Conservation (phyloP, 257 asterid genomes). For the Jacaranda mimosifolia region DNA sequence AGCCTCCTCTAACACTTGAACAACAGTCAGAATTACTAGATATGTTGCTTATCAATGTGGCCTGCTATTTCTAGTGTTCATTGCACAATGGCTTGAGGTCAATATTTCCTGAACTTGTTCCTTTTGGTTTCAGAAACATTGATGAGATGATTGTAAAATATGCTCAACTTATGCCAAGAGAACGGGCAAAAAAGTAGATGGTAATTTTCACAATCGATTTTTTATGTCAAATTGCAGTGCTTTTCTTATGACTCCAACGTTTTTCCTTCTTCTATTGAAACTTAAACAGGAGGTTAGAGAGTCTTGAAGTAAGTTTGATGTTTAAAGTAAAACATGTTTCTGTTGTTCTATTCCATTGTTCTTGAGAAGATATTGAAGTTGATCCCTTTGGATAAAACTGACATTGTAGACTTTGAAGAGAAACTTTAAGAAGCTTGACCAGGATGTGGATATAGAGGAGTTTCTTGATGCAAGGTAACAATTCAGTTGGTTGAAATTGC, state of each 20-base stretch:
- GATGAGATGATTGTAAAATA: conserved; percentile 86
- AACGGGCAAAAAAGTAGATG: conserved; percentile 77
- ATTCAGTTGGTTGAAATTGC: neutral
- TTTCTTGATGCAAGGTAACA: conserved; percentile 78
- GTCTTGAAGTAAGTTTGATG: conserved; percentile 77
- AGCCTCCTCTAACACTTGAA: neutral
- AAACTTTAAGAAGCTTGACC: conserved; percentile 86
- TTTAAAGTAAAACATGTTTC: conserved; percentile 13
- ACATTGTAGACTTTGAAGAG: conserved; percentile 71
- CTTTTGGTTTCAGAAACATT: conserved; percentile 62
- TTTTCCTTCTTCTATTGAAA: conserved; percentile 21
- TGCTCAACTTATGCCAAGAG: conserved; percentile 84
- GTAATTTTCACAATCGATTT: conserved; percentile 13
- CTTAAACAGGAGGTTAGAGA: conserved; percentile 84
- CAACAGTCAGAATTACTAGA: neutral
- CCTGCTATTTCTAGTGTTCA: neutral
- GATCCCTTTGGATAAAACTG: conserved; percentile 35
- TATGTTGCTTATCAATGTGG: neutral
- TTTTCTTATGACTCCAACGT: conserved; percentile 19
- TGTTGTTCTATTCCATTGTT: conserved; percentile 18
- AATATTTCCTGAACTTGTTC: conserved; percentile 4
- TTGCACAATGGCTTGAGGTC: neutral
- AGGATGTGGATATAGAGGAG: conserved; percentile 81
- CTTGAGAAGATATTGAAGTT: conserved; percentile 22
- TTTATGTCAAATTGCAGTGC: conserved; percentile 4